Base-by-base conservation (phyloP, 208 protist genomes). In the Lotmaria passim region DNA sequence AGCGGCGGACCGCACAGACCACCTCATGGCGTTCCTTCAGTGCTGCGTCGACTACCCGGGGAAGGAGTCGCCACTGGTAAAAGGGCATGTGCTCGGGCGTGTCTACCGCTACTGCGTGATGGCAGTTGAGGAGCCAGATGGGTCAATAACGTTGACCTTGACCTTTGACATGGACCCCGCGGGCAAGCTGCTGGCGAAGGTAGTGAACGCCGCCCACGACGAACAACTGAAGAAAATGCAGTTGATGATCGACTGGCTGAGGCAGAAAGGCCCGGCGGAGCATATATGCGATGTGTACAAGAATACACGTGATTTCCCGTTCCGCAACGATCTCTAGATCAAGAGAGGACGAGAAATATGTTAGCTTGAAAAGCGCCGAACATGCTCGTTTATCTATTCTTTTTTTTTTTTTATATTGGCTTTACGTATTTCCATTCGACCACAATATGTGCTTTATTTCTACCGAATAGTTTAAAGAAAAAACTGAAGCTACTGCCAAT, bases 111-210 rank as follows among this genome's bases (percentile, higher is more conserved):
- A 85, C 60, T 47, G 60, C 15, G 68, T 82, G 46, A 60, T 85
- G 28, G 78, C 67, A 0, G 46, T 77, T 30, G 83, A 88, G 34
- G 83, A 84, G 66, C 52, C 64, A 0, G 83, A 86, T 69, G 77
- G 77, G 7, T 84, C 83, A 5, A 15, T 89, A 33, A 79, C 75
- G 47, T 43, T 89, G 31, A 80, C 69, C 0, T 21, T 79, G 24
- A 64, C 70, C n/a, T 60, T 81, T 55, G 72, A 78, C 58, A 72
- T 89, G 55, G 76, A 81, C 55, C 74, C 75, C 11, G 62, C 52
- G 12, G 72, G 62, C 33, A 61, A 47, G 43, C 48, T 84, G 33
- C 74, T 80, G 0, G 59, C 61, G 12, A 81, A 75, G 65, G 36
- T 79, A 52, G 71, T 73, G 31, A 73, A 80, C 3, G 62, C 70